Conservation (phyloP, 1,284 basidiomycete species). For the Microbotryum saponariae region DNA sequence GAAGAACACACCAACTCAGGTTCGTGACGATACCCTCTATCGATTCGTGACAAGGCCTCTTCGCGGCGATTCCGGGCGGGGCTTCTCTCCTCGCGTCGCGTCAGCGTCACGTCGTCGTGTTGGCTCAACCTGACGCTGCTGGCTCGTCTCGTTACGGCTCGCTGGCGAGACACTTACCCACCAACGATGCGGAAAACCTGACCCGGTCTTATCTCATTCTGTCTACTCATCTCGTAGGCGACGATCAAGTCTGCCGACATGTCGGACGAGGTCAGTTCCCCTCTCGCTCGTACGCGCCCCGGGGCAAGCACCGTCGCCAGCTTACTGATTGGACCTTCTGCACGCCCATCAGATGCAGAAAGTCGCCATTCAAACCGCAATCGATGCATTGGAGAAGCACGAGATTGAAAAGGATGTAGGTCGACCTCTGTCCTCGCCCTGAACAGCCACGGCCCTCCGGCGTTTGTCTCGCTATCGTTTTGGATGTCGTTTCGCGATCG, state of each 20-base stretch:
- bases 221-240: slow-evolving; percentile 47
- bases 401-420: slow-evolving; percentile 12
- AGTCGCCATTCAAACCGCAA: slow-evolving; percentile 78
- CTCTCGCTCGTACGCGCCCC: neutral
- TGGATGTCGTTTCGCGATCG: neutral
- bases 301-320: neutral
- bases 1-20: no score
- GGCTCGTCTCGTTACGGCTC: neutral
- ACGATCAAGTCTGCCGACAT: slow-evolving; percentile 97
- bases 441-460: no score
- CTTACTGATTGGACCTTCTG: neutral
- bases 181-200: neutral
- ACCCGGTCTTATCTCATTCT: neutral
- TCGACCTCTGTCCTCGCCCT: slow-evolving; percentile 1
- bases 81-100: neutral
- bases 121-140: neutral
- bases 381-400: slow-evolving; percentile 77
- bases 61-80: neutral
- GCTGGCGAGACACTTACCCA: neutral
- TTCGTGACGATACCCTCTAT: no score
- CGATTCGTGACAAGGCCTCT: neutral
- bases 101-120: neutral
- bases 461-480: no score
- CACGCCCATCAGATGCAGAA: slow-evolving; percentile 62
- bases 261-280: slow-evolving; percentile 58